Base-by-base conservation (phyloP, 371 early-diverging fungal species). In the Mortierella sp. region DNA sequence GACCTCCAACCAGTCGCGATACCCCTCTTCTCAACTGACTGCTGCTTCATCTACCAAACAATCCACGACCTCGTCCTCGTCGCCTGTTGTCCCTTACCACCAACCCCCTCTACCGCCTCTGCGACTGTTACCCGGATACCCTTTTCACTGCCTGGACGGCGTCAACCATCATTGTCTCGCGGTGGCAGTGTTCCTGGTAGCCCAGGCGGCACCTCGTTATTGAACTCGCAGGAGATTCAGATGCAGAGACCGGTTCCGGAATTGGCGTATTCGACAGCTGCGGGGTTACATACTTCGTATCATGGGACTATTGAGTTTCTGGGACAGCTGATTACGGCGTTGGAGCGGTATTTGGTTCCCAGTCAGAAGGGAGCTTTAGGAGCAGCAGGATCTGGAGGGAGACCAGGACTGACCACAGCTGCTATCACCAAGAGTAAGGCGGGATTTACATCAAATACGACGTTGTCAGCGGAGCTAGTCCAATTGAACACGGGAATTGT, bases 301-400 rank as follows among this genome's bases (percentile, higher is more conserved):
- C 86, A 86, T 48, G 76, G 79, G n/a, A 75, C 54, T 41, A 16
- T 86, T 41, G 80, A 86, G 63, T 79, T 77, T 70, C 65, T 86
- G 29, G 60, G 24, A 4, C 77, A 79, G 27, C 43, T 86, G 41
- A 74, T 74, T 18, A 77, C 71, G 60, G 82, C 80, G 2, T 58
- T 86, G 51, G 82, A 82, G 11, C 76, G 77, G 18, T 82, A 77
- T 35, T 51, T 86, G 21, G 56, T 75, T 6, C 68, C 68, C 24
- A 68, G 32, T 21, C 44, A 49, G 24, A 46, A 65, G 43, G n/a
- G 32, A 7, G 12, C 27, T n/a, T n/a, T 51, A 1, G 49, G 44
- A 70, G 2, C 51, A 60, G 8, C 29, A 72, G 32, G 11, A 35
- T 32, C 68, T 32, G 74, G 60, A 63, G 70, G 70, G 6, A 74